Percentiles rank a stretch among this genome's conserved stretches.
Conservation (phyloP, 1,284 basidiomycete genomes). For the Boletellus deceptivus region DNA sequence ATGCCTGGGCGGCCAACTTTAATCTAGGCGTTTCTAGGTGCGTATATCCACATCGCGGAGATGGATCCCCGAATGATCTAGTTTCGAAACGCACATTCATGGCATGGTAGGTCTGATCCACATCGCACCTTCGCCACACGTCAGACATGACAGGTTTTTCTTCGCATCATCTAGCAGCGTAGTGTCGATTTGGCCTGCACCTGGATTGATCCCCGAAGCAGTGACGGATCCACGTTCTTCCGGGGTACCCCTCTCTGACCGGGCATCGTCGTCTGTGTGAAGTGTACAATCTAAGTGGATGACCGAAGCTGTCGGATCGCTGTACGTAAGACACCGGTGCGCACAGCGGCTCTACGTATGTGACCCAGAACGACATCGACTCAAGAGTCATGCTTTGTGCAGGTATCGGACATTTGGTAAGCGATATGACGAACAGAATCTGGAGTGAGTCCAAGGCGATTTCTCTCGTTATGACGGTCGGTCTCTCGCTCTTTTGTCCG, state of each 20-base stretch:
- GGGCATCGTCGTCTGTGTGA: neutral
- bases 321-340: constrained; percentile 31
- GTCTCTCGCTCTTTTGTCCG: neutral
- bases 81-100: constrained; percentile 46
- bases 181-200: constrained; percentile 32
- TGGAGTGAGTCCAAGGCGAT: constrained; percentile 64
- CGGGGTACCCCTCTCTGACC: neutral
- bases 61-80: neutral
- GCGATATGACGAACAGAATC: constrained; percentile 49
- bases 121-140: constrained; percentile 42
- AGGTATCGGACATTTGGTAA: constrained; percentile 53
- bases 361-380: neutral
- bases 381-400: neutral
- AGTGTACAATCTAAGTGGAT: constrained; percentile 52
- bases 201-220: constrained; percentile 37
- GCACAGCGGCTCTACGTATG: constrained; percentile 40
- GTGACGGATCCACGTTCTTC: constrained; percentile 25
- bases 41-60: neutral
- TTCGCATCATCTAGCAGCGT: constrained; percentile 57
- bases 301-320: constrained; percentile 50
- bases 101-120: constrained; percentile 56
- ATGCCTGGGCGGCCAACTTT: constrained; percentile 51
- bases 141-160: constrained; percentile 44
- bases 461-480: constrained; percentile 33
- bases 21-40: constrained; percentile 46